Evolutionary conservation across 306 rosid genomes (phyloP).

Genomic region (Fragaria nilgerrensis): DNA sequence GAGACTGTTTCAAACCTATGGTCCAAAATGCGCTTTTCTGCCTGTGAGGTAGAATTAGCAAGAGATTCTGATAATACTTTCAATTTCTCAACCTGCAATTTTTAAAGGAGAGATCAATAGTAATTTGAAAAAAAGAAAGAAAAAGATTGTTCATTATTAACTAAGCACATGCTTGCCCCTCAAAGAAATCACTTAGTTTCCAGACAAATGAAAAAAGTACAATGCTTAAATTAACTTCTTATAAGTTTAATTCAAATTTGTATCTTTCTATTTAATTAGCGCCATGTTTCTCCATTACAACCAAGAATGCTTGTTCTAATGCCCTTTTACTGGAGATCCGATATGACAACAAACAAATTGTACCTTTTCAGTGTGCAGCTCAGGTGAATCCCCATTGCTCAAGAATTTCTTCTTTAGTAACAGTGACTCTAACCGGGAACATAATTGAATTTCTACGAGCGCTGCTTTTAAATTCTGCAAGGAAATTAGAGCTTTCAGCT

Average conservation of each 20-base stretch:
- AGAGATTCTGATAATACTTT: slow-evolving; percentile 84
- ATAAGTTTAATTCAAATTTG: background rate
- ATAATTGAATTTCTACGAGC: slow-evolving; percentile 47
- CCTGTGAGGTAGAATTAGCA: slow-evolving; percentile 74
- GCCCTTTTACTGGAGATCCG: background rate
- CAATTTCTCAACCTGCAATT: slow-evolving; percentile 74
- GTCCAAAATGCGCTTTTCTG: slow-evolving; percentile 72
- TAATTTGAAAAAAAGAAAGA: background rate
- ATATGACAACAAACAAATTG: slow-evolving; percentile 27
- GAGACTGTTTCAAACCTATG: slow-evolving; percentile 56
- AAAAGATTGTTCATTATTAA: background rate
- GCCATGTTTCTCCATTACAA: background rate
- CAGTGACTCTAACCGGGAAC: slow-evolving; percentile 65
- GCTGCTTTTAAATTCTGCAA: slow-evolving; percentile 63
- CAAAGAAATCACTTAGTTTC: background rate
- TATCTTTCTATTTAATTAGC: background rate
- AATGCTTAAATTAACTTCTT: background rate
- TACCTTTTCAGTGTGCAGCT: slow-evolving; percentile 75
- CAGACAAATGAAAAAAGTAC: background rate
- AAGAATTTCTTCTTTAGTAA: slow-evolving; percentile 66
- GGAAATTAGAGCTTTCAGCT: slow-evolving; percentile 23
- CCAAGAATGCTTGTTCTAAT: background rate
- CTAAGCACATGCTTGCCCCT: background rate
- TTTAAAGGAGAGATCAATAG: slow-evolving; percentile 21
- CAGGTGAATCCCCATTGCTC: slow-evolving; percentile 57